Conservation (phyloP, 306 rosid genomes). For the Citrullus amarus region DNA sequence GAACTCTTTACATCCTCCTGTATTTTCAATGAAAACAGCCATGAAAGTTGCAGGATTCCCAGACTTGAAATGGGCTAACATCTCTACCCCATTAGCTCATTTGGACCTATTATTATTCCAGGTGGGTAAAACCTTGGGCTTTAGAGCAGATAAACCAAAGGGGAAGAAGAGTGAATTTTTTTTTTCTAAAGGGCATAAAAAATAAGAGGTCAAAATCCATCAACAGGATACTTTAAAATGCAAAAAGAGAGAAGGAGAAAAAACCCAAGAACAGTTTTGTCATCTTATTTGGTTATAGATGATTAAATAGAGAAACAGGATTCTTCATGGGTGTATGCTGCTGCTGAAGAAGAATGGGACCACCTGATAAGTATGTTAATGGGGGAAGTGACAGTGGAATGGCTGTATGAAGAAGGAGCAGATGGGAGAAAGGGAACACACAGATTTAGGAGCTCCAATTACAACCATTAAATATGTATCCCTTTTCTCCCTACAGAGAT, state of each 20-base stretch:
- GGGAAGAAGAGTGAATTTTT: not conserved
- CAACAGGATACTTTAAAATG: not conserved
- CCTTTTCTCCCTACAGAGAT: constrained; percentile 30
- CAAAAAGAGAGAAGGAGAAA: not conserved
- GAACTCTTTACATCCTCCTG: not conserved
- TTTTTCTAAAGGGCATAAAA: not conserved
- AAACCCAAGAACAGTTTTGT: not conserved
- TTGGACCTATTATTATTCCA: constrained; percentile 10
- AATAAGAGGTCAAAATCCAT: not conserved
- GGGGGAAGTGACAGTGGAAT: constrained; percentile 36
- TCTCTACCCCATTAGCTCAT: not conserved
- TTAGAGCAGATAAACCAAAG: not conserved
- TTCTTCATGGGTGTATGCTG: constrained; percentile 10
- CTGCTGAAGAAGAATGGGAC: constrained; percentile 44
- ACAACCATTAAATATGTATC: constrained; percentile 48
- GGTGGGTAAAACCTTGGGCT: constrained; percentile 1
- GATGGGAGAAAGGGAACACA: constrained; percentile 67
- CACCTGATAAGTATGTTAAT: constrained; percentile 36
- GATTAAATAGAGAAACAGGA: not conserved
- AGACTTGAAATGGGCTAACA: constrained; percentile 1
- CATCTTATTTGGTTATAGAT: not conserved
- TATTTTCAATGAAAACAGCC: not conserved
- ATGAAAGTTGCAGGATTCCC: constrained; percentile 1
- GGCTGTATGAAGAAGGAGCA: constrained; percentile 72
- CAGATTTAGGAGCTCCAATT: constrained; percentile 54